A percentile compares a stretch with the other conserved stretches of the same genome.
Conservation (phyloP, 2,329 filamentous ascomycete species). For the Escovopsis sp. region DNA sequence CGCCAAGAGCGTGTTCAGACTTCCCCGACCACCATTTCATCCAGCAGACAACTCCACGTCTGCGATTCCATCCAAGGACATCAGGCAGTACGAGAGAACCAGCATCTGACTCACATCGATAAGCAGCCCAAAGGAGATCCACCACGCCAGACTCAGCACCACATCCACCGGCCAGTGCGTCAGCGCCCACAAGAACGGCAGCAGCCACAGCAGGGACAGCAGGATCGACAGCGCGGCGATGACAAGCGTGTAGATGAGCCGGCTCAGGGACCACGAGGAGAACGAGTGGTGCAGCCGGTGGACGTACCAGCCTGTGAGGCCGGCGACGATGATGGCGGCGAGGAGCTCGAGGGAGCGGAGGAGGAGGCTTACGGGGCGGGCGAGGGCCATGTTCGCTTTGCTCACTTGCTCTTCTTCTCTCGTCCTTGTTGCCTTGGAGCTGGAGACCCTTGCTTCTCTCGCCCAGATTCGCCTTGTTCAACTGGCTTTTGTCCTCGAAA, state of each 20-base stretch:
- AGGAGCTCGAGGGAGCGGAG: slow-evolving; percentile 38
- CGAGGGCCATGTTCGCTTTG: slow-evolving; percentile 20
- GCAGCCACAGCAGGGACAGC: slow-evolving; percentile 53
- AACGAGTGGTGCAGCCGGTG: slow-evolving; percentile 26
- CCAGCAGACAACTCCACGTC: too few relatives aligned
- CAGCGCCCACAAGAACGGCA: slow-evolving; percentile 54
- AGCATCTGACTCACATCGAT: slow-evolving; percentile 35
- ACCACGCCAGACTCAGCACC: slow-evolving; percentile 54
- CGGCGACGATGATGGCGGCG: slow-evolving; percentile 58
- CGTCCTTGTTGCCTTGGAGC: too few relatives aligned
- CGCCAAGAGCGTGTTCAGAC: too few relatives aligned
- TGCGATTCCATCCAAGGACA: too few relatives aligned
- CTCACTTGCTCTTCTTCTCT: background rate
- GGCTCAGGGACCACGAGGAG: slow-evolving; percentile 38
- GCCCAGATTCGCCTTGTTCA: too few relatives aligned
- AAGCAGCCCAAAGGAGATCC: slow-evolving; percentile 50
- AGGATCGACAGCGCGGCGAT: slow-evolving; percentile 55
- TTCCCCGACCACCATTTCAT: too few relatives aligned
- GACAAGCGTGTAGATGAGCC: slow-evolving; percentile 62
- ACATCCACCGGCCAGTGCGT: slow-evolving; percentile 58
- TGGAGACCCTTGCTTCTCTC: too few relatives aligned
- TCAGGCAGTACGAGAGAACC: too few relatives aligned
- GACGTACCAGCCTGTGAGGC: slow-evolving; percentile 52
- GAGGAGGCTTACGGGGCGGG: slow-evolving; percentile 23
- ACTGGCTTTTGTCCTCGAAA: too few relatives aligned